These are phyloP conservation scores for Chrysoporthe cubensis DNA, from an alignment of 2,329 filamentous ascomycete genomes.

Conservation along the genomic window DNA sequence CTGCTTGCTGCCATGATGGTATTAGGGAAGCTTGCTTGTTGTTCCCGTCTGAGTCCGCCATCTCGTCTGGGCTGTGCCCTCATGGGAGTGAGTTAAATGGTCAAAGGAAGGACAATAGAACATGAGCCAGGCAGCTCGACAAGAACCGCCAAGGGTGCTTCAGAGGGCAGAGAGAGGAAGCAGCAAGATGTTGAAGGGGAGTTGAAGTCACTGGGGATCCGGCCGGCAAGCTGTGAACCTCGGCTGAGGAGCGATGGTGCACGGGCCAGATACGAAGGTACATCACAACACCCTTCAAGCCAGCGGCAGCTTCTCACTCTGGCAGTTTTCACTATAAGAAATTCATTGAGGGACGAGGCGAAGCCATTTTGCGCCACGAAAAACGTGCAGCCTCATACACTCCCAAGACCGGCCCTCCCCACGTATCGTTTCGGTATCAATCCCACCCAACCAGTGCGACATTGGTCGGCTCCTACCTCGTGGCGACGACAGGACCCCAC, in stretches of 20 bases:
- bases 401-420: neutral
- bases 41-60: conserved; percentile 33
- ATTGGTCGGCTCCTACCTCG: conserved; percentile 1
- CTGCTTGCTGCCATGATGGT: conserved; percentile 31
- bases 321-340: neutral
- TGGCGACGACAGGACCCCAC: conserved; percentile 13
- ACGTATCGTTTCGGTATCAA: neutral
- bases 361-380: neutral
- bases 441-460: neutral
- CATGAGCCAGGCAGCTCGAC: neutral
- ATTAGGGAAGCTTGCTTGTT: conserved; percentile 26
- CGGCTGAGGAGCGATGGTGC: conserved; percentile 18
- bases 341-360: neutral
- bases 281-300: neutral
- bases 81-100: too few species aligned
- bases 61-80: conserved; percentile 10
- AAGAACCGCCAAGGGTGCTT: neutral
- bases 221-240: conserved; percentile 19
- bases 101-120: too few species aligned
- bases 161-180: neutral
- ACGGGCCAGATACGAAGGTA: conserved; percentile 21
- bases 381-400: neutral
- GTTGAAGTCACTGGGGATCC: conserved; percentile 9
- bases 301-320: neutral
- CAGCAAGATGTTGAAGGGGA: neutral